Base-by-base conservation (phyloP, 2,329 filamentous ascomycete genomes). In the Botryosphaeria agaves region DNA sequence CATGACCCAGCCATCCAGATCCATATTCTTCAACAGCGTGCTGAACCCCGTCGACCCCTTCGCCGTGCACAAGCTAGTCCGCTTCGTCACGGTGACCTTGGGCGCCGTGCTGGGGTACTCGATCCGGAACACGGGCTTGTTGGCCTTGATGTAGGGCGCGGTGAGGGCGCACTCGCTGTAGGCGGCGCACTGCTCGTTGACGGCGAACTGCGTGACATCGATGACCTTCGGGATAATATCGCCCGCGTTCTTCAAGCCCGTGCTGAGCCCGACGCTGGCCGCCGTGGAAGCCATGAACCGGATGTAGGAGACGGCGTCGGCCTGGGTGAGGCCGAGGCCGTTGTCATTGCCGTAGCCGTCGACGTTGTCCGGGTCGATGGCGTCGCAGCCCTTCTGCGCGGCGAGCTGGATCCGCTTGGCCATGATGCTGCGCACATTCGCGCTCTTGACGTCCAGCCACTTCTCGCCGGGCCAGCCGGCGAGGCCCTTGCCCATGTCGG, bases 91-190 rank as follows among this genome's bases (percentile, higher is more conserved):
- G 36, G 52, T 49, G 6, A 46, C 47, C 6, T 50, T 44, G 5
- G 49, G 48, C 63, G 6, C 57, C 61, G 26, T 64, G 56, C 3
- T n/a, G n/a, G 72, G 72, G 42, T 81, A 81, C 53, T 81, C 76
- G 38, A 81, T 76, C 45, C 79, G 69, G 46, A 80, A 80, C 18
- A 81, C 75, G 2, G 76, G 74, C 48, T 80, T 79, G 19, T 60
- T 57, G 5, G 62, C 64, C 7, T 61, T 42, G 33, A 74, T 62
- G 43, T 79, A 79, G 3, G 61, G 49, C 2, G 54, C 49, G 45
- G 71, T 79, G 2, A 51, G 61, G 20, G 55, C 52, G 44, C 75
- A 80, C 46, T 79, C 72, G 4, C 52, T 35, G 40, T 68, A 69
- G 44, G 73, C 41, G n/a, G 63, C 60, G 45, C 76, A 81, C 52